Evolutionary conservation across 2,329 filamentous ascomycete genomes (phyloP), one percentile per base, ranked within the genome.

Genomic region (Phymatotrichopsis omnivora): DNA sequence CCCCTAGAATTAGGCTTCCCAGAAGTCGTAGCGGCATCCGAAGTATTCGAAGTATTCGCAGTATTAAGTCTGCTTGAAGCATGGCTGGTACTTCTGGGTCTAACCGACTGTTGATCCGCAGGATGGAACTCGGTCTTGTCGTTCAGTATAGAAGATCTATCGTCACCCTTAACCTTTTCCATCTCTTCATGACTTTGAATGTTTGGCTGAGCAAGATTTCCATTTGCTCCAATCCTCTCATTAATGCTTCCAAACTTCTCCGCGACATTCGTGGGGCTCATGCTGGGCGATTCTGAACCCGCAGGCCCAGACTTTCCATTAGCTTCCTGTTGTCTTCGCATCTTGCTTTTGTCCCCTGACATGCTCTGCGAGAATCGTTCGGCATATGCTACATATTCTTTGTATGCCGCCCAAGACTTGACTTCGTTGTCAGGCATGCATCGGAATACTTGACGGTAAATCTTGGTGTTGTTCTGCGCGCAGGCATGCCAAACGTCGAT

Each of bases 381-480:
- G 14, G 74, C 72, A 61, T 95, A 96, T 4, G 78, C 73, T 42
- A 75, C 72, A 60, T 82, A 93, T 55, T 93, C 82, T 53, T 84
- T 81, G 64, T 98, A 98, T 53, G 93, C 83, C 55, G 82, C 79
- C 91, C 91, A 98, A 32, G 82, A 89, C 53, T 78, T 80, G 20
- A 94, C 91, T 60, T 95, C 85, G 40, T 80, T 95, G 62, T 98
- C 91, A 1, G 91, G 91, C 83, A 93, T 93, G 64, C 87, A 95
- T 35, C 87, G 79, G 68, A 98, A 98, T 7, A 98, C 89, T 51
- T 82, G 78, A 24, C 91, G 82, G 67, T 84, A 98, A 36, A 98
- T 74, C 61, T 86, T 89, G 3, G 91, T 98, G 62, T 98, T 98
- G 68, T 96, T 96, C 53, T 82, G 78, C 1, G 91, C 91, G 42